phyloP scores from a whole-genome alignment of 495 filamentous ascomycete genomes.

The Cercophora newfieldiana region DNA sequence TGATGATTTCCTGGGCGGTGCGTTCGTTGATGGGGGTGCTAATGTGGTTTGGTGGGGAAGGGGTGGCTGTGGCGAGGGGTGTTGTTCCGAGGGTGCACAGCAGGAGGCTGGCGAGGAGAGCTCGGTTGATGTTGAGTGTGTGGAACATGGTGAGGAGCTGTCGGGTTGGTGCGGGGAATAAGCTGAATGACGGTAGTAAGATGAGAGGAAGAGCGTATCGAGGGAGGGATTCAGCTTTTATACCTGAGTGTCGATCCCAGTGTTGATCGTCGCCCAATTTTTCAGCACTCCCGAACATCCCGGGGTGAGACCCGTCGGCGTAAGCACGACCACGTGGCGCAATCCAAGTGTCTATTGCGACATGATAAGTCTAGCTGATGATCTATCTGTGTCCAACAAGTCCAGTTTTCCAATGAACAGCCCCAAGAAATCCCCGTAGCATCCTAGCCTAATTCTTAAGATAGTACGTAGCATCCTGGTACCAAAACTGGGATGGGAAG shows the following conservation, averaged over 20 bases:
- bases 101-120: background rate
- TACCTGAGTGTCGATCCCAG: background rate
- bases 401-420: no score
- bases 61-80: background rate
- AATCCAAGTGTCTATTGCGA: no score
- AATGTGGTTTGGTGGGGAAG: background rate
- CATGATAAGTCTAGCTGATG: no score
- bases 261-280: no score
- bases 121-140: background rate
- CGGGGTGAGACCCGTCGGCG: no score
- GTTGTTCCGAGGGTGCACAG: background rate
- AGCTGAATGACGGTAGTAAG: background rate
- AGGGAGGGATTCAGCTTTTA: background rate
- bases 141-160: background rate
- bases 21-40: slow-evolving; percentile 24
- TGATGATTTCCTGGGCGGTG: slow-evolving; percentile 41
- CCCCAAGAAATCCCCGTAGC: no score
- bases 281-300: no score
- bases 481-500: background rate
- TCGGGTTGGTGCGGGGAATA: background rate
- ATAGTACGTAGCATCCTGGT: background rate
- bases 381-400: no score
- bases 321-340: no score
- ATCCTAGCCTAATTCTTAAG: background rate
- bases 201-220: background rate